These are phyloP conservation scores for Amanita polypyramis DNA, from an alignment of 768 basidiomycete genomes.

Conservation along the genomic window DNA sequence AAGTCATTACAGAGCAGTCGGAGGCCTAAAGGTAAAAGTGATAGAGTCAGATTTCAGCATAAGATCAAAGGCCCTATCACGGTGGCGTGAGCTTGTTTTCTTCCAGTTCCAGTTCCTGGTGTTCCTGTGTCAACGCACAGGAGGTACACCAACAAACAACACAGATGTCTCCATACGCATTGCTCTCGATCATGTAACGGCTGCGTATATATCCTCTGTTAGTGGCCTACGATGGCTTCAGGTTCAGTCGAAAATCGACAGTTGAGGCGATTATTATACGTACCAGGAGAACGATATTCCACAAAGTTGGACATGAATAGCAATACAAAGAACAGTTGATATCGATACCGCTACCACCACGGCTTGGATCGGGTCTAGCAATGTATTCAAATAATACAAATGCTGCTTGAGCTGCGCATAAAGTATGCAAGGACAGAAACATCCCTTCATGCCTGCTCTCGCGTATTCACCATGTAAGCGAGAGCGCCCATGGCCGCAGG, in stretches of 20 bases:
- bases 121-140: conserved; percentile 33
- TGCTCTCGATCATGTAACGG: conserved; percentile 39
- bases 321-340: conserved; percentile 15
- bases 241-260: not conserved
- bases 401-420: conserved; percentile 31
- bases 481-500: not conserved
- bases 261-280: not conserved
- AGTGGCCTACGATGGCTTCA: not conserved
- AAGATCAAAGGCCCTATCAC: too few relatives aligned
- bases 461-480: not conserved
- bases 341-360: conserved; percentile 20
- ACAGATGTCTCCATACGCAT: conserved; percentile 27
- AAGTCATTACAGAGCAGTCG: too few relatives aligned
- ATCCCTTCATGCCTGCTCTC: conserved; percentile 24
- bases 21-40: too few relatives aligned
- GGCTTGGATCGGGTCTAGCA: conserved; percentile 26
- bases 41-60: too few relatives aligned
- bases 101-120: conserved; percentile 29
- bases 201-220: conserved; percentile 20
- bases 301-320: conserved; percentile 23
- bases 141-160: conserved; percentile 27
- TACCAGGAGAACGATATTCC: conserved; percentile 30
- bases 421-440: conserved; percentile 31
- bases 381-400: conserved; percentile 23
- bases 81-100: conserved; percentile 18